A percentile compares a stretch with the other conserved stretches of the same genome.
Evolutionary conservation across 257 asterid species (phyloP).

Genomic region (Linderniella brevidens): DNA sequence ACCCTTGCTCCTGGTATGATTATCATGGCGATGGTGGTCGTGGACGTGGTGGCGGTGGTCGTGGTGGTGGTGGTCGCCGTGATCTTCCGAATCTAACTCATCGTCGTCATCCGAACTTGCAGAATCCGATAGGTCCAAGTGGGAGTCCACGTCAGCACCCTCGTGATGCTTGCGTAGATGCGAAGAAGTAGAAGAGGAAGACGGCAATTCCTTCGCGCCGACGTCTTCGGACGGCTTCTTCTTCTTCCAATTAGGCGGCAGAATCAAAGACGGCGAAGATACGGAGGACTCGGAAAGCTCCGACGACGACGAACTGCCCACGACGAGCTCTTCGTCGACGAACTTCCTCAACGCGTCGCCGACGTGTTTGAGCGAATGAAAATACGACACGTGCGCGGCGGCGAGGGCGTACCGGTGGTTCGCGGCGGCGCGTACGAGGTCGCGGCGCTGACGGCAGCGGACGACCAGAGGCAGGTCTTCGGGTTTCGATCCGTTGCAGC

Average conservation of each 20-base stretch:
- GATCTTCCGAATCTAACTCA: constrained; percentile 14
- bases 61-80: constrained; percentile 12
- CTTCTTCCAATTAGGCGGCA: constrained; percentile 40
- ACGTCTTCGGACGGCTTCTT: constrained; percentile 12
- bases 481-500: constrained; percentile 70
- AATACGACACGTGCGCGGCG: constrained; percentile 80
- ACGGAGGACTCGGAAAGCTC: constrained; percentile 34
- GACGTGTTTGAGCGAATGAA: constrained; percentile 61
- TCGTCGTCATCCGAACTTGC: constrained; percentile 30
- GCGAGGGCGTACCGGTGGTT: constrained; percentile 83
- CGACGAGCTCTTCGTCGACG: constrained; percentile 72
- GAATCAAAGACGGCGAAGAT: constrained; percentile 56
- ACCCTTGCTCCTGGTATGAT: no score
- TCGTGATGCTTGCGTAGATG: constrained; percentile 15
- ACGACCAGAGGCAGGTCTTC: constrained; percentile 60
- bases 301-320: constrained; percentile 15
- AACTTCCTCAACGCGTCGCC: constrained; percentile 84
- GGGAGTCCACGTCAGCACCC: constrained; percentile 36
- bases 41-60: constrained; percentile 9
- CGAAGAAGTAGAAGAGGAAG: no score
- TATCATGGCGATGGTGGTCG: constrained; percentile 8
- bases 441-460: constrained; percentile 74
- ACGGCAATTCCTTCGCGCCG: constrained; percentile 14
- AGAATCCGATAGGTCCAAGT: constrained; percentile 43
- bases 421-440: constrained; percentile 69